A percentile compares a stretch with the other conserved stretches of the same genome.
Conservation (phyloP, 768 basidiomycete species). For the Hericium erinaceus region DNA sequence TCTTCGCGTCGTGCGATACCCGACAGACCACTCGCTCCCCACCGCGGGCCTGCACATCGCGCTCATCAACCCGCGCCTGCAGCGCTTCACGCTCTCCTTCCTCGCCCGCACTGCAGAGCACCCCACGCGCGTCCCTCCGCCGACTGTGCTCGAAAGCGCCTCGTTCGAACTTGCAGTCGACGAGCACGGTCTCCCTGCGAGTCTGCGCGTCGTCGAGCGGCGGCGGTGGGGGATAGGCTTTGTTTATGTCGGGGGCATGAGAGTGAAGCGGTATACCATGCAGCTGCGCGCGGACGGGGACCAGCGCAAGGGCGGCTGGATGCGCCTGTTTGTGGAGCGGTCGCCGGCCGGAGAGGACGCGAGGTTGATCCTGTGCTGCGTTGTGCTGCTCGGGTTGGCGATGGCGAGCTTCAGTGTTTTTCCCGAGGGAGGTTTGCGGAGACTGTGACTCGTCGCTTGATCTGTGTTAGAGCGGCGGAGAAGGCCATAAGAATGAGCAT, state of each 20-base stretch:
- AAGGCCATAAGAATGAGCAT: too few species aligned
- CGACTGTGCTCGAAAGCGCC: neutral
- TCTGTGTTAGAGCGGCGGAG: too few species aligned
- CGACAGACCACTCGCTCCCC: constrained; percentile 52
- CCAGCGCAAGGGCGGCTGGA: constrained; percentile 4
- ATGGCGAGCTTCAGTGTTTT: constrained; percentile 6
- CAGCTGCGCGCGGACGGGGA: constrained; percentile 10
- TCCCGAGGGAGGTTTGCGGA: neutral
- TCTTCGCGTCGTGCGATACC: constrained; percentile 58
- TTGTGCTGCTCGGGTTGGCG: constrained; percentile 2
- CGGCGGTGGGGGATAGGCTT: neutral
- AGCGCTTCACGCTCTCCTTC: constrained; percentile 54
- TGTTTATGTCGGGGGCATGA: neutral
- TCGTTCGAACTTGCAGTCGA: constrained; percentile 10
- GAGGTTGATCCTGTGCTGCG: constrained; percentile 7
- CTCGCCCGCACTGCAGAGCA: constrained; percentile 38
- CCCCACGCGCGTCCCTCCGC: constrained; percentile 17
- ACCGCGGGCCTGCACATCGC: constrained; percentile 55
- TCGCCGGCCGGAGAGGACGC: constrained; percentile 13
- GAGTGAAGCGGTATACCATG: neutral
- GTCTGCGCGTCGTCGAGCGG: constrained; percentile 9
- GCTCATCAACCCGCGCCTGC: constrained; percentile 56
- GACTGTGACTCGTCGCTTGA: too few species aligned
- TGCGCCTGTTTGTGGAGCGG: constrained; percentile 4
- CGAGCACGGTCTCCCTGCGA: constrained; percentile 10